phyloP scores from a whole-genome alignment of 1,139 yeast species.

The Blastobotrys proliferans region DNA sequence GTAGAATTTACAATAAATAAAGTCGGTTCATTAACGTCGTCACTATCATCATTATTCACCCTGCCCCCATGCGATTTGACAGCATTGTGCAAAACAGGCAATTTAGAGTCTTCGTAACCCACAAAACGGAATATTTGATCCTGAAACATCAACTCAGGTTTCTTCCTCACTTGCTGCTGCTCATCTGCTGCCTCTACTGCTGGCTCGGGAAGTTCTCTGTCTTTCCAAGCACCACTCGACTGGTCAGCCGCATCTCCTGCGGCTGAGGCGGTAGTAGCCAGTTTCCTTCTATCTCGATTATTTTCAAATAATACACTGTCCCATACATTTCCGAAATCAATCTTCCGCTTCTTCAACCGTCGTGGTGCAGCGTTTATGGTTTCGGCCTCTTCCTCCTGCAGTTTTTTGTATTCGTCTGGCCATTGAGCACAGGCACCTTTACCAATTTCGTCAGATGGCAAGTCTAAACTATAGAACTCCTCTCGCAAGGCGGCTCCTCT shows the following conservation, averaged over 20 bases:
- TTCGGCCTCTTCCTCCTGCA: slow-evolving; percentile 5
- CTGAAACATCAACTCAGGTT: slow-evolving; percentile 22
- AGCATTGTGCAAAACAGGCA: slow-evolving; percentile 30
- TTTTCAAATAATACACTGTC: slow-evolving; percentile 20
- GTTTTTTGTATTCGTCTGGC: slow-evolving; percentile 25
- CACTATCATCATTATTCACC: not conserved
- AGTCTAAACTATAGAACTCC: slow-evolving; percentile 42
- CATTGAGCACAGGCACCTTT: slow-evolving; percentile 49
- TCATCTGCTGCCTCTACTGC: not conserved
- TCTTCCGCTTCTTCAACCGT: slow-evolving; percentile 19
- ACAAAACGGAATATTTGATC: slow-evolving; percentile 21
- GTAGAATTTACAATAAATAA: slow-evolving; percentile 30
- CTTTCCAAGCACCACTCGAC: slow-evolving; percentile 1
- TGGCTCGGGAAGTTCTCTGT: not conserved
- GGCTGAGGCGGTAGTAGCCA: not conserved
- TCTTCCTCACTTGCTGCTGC: slow-evolving; percentile 1
- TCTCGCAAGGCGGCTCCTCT: slow-evolving; percentile 58
- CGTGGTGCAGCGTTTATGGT: not conserved
- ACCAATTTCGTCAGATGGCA: slow-evolving; percentile 39
- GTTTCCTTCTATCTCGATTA: not conserved
- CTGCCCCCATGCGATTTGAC: slow-evolving; percentile 38
- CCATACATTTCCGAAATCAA: slow-evolving; percentile 24
- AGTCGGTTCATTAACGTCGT: slow-evolving; percentile 1
- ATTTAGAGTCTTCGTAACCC: slow-evolving; percentile 27
- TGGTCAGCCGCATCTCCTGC: slow-evolving; percentile 2